Evolutionary conservation across 164 flowering plant species (phyloP).

Genomic region (Dillenia turbinata): DNA sequence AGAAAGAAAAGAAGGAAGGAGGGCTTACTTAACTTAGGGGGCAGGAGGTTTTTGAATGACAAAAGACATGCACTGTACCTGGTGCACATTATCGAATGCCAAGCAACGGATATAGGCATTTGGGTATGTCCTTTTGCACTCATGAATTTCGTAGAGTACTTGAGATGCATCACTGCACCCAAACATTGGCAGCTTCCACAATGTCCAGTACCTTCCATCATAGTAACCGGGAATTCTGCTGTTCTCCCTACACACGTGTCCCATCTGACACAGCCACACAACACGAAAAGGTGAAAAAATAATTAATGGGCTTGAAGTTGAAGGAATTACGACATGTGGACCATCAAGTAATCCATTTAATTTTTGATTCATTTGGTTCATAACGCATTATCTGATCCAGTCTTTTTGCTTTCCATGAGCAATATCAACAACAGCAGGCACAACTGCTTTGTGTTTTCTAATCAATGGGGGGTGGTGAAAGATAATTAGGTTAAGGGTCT

Average conservation of each 20-base stretch:
- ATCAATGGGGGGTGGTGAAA: too few relatives aligned
- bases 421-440: too few relatives aligned
- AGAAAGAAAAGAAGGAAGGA: too few relatives aligned
- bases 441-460: too few relatives aligned
- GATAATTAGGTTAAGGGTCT: background rate
- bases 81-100: conserved; percentile 53
- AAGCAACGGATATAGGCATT: conserved; percentile 66
- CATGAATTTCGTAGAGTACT: conserved; percentile 53
- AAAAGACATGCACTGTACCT: conserved; percentile 73
- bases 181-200: conserved; percentile 84
- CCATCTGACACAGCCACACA: conserved; percentile 29
- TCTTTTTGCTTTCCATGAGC: too few relatives aligned
- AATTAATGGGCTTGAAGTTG: background rate
- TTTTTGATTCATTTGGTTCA: too few relatives aligned
- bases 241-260: conserved; percentile 43
- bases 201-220: conserved; percentile 78
- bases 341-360: too few relatives aligned
- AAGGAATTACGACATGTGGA: background rate
- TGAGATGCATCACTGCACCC: conserved; percentile 64
- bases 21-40: too few relatives aligned
- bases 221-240: conserved; percentile 72
- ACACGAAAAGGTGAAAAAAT: background rate
- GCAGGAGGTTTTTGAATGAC: conserved; percentile 54
- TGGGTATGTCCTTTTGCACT: conserved; percentile 63
- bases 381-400: too few relatives aligned